Evolutionary conservation across 495 filamentous ascomycete species (phyloP).

Genomic region (Penicillium daleae): DNA sequence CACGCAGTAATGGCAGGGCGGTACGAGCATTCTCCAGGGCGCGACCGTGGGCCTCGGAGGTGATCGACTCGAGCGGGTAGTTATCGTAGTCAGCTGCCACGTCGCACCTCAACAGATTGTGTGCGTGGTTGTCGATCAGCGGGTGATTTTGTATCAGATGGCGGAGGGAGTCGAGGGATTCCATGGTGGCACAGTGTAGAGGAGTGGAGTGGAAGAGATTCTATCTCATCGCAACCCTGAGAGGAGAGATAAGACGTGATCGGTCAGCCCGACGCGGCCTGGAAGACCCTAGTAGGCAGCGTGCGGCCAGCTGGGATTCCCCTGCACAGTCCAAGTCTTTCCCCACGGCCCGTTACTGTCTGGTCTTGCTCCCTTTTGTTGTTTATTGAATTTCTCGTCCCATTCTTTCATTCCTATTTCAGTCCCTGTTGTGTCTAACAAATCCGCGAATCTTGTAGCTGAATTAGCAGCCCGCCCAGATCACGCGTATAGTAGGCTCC

Average conservation of each 20-base stretch:
- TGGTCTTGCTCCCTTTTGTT: too few relatives aligned
- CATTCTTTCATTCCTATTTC: conserved; percentile 38
- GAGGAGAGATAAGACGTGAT: background rate
- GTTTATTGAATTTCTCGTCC: too few relatives aligned
- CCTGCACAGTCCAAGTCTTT: background rate
- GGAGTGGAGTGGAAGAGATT: background rate
- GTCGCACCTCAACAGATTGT: conserved; percentile 65
- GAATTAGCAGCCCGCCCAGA: too few relatives aligned
- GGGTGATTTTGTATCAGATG: conserved; percentile 66
- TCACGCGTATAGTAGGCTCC: too few relatives aligned
- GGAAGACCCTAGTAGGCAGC: background rate
- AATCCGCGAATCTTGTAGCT: too few relatives aligned
- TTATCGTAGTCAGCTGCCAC: conserved; percentile 37
- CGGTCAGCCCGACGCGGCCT: background rate
- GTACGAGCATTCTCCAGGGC: conserved; percentile 63
- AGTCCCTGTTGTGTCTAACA: conserved; percentile 59
- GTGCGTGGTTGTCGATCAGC: conserved; percentile 88
- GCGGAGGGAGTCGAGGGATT: conserved; percentile 40
- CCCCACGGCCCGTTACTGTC: background rate
- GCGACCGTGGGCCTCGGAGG: conserved; percentile 71
- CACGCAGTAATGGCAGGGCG: conserved; percentile 71
- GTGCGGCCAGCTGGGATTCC: conserved; percentile 1
- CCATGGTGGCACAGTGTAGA: conserved; percentile 31
- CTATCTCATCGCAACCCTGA: background rate
- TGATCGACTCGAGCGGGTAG: conserved; percentile 61